A percentile compares a stretch with the other conserved stretches of the same genome.
Evolutionary conservation across 371 early-diverging fungal genomes (phyloP).

Genomic region (Lichtheimia ornata): DNA sequence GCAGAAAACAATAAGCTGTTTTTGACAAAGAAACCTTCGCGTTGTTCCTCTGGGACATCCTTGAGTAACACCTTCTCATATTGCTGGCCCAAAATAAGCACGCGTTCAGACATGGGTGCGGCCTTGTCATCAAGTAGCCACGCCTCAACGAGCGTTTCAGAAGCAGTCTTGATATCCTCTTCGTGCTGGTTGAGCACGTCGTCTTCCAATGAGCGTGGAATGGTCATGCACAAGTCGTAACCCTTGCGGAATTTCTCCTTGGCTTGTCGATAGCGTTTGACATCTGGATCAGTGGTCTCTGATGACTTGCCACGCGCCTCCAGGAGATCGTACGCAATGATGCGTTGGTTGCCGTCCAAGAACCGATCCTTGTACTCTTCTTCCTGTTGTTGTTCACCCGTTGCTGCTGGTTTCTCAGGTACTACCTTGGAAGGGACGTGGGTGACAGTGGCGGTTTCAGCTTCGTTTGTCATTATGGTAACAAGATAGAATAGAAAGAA

Average conservation of each 20-base stretch:
- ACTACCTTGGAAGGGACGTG: too few relatives aligned
- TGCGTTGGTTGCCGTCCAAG: slow-evolving; percentile 48
- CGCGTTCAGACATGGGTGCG: slow-evolving; percentile 65
- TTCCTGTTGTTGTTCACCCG: slow-evolving; percentile 8
- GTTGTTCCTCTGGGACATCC: slow-evolving; percentile 48
- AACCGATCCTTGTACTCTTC: slow-evolving; percentile 52
- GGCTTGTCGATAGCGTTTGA: slow-evolving; percentile 58
- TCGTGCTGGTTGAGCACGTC: slow-evolving; percentile 57
- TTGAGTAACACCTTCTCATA: slow-evolving; percentile 55
- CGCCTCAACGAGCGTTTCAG: slow-evolving; percentile 63
- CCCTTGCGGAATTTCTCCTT: slow-evolving; percentile 62
- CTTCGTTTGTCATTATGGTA: too few relatives aligned
- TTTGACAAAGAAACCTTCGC: slow-evolving; percentile 54
- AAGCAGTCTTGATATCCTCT: slow-evolving; percentile 60
- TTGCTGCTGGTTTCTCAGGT: too few relatives aligned
- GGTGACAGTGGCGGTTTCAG: too few relatives aligned
- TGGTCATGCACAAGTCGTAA: slow-evolving; percentile 57
- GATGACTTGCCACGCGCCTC: slow-evolving; percentile 56
- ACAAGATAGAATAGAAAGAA: too few relatives aligned
- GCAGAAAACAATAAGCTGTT: slow-evolving; percentile 52
- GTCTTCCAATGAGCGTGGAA: slow-evolving; percentile 61
- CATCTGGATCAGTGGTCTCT: slow-evolving; percentile 63
- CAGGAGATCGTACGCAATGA: slow-evolving; percentile 65
- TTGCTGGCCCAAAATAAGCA: slow-evolving; percentile 62
- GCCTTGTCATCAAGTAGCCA: slow-evolving; percentile 73